Conservation (phyloP, 129 eudicot genomes). For the Dittrichia graveolens region DNA sequence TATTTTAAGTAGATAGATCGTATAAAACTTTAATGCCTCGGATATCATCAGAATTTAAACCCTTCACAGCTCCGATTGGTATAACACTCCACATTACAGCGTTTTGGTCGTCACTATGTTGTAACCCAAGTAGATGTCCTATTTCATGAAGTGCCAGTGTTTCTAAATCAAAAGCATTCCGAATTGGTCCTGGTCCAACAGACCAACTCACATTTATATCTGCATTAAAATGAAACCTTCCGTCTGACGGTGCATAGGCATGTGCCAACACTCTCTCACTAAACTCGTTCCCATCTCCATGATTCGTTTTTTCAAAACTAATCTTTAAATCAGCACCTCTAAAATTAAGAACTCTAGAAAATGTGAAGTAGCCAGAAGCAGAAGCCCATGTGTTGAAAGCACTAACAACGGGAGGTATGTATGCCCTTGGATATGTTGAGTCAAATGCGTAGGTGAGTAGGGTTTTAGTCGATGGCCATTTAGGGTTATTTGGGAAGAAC, state of each 20-base stretch:
- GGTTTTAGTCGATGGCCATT: conserved; percentile 15
- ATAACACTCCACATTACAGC: conserved; percentile 11
- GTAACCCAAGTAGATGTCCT: conserved; percentile 29
- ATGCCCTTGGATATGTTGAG: neutral
- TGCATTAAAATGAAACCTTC: conserved; percentile 20
- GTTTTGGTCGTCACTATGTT: neutral
- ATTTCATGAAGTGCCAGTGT: conserved; percentile 22
- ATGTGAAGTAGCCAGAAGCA: conserved; percentile 17
- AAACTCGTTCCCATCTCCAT: conserved; percentile 9
- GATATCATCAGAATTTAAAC: conserved; percentile 15
- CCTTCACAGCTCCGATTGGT: neutral
- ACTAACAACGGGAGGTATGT: conserved; percentile 13
- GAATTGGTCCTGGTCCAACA: neutral
- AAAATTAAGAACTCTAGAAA: neutral
- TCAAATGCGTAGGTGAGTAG: conserved; percentile 24
- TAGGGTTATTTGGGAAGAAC: conserved; percentile 3
- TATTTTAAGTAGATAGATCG: neutral
- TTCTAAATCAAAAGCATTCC: neutral
- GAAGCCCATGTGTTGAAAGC: conserved; percentile 27
- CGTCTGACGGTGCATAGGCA: conserved; percentile 19
- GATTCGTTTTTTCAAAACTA: neutral
- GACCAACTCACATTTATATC: neutral
- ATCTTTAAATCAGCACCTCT: conserved; percentile 11
- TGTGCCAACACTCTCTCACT: neutral
- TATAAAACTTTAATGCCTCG: conserved; percentile 21